Percentiles rank a stretch among this genome's conserved stretches.
Evolutionary conservation across 148 eudicot species (phyloP).

Genomic region (Linanthus parryae): DNA sequence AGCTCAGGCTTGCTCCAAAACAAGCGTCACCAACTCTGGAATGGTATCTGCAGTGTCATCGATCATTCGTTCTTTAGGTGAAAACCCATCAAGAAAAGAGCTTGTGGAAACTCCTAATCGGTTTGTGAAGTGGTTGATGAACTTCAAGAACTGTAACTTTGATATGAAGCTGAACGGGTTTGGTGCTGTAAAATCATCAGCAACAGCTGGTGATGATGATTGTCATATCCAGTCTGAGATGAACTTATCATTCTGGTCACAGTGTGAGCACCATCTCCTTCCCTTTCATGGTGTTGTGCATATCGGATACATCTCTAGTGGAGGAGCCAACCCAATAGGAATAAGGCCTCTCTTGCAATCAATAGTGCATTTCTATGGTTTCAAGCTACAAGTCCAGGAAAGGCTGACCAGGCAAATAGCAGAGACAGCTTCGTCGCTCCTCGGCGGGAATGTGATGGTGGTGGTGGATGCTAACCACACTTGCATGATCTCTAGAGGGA

Average conservation of each 20-base stretch:
- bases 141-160: conserved; percentile 40
- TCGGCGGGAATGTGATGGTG: conserved; percentile 81
- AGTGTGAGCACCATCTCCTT: conserved; percentile 92
- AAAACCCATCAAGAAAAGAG: conserved; percentile 76
- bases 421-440: conserved; percentile 58
- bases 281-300: conserved; percentile 95
- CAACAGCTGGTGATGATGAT: conserved; percentile 22
- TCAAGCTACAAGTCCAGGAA: conserved; percentile 95
- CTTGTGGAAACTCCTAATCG: conserved; percentile 70
- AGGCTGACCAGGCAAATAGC: conserved; percentile 89
- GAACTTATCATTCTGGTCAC: conserved; percentile 78
- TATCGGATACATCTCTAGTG: conserved; percentile 49
- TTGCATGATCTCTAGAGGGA: conserved; percentile 93
- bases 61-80: conserved; percentile 61
- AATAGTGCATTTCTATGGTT: conserved; percentile 76
- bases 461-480: conserved; percentile 90
- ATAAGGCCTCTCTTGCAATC: conserved; percentile 60
- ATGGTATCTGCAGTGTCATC: conserved; percentile 61
- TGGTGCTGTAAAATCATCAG: no score
- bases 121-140: conserved; percentile 70
- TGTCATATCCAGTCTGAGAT: conserved; percentile 39
- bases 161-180: conserved; percentile 67
- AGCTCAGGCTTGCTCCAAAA: conserved; percentile 22
- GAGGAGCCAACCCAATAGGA: conserved; percentile 27
- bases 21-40: conserved; percentile 23